Base-by-base conservation (phyloP, 352 stramenopile genomes). In the Salisapilia sapeloensis region DNA sequence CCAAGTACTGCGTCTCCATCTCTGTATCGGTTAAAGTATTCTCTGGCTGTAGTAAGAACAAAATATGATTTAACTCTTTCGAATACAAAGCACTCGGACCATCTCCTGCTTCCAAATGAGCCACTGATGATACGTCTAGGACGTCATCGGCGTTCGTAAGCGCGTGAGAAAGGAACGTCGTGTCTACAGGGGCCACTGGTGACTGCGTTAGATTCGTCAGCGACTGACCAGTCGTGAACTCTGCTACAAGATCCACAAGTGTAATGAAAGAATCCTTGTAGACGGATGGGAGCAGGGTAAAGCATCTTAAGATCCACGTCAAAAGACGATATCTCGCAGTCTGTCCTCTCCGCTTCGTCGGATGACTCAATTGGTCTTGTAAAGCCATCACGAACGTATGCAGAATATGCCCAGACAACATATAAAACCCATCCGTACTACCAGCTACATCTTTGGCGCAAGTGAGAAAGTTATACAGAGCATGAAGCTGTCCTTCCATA, bases 191-290 rank as follows among this genome's bases (percentile, higher is more conserved):
- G 12, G 60, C 48, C 3, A 81, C 35, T 0, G 60, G 42, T 0
- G 67, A 75, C 45, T 81, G 56, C 6, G 50, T 53, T 13, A 87
- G 43, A 33, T 50, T 86, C 12, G 70, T 91, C 32, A 91, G 41
- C 17, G 76, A 61, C 32, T 86, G 72, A 3, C 67, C 67, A 6
- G 71, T 85, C 6, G 72, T 77, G 29, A 66, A 78, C 35, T 87
- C 76, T 0, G 72, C 71, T 29, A 89, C 57, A 6, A 91, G 31
- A 41, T 91, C 72, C 5, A 89, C 40, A 11, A 91, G 40, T 6
- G 64, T 47, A 23, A 91, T 76, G 42, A 79, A 85, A 7, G 76
- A 83, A 48, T 91, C 76, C 30, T 60, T 76, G 53, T 69, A 86
- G 30, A 85, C 66, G 3, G 60, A 63, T 12, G 76, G 76, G 3